Conservation (phyloP, 495 filamentous ascomycete species). For the Beverwykella pulmonaria region DNA sequence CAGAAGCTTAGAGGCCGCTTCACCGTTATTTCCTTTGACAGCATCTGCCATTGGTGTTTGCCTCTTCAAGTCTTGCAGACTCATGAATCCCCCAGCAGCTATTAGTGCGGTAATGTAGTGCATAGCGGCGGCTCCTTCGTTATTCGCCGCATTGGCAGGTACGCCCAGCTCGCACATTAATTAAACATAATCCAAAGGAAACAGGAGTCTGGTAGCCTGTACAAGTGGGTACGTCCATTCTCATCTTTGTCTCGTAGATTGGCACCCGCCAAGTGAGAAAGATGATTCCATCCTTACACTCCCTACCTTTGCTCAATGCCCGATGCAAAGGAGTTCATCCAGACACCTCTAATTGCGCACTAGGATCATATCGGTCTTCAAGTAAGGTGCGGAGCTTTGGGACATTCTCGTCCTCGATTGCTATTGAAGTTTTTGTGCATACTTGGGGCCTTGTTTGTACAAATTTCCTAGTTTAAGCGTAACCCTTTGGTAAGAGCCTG, state of each 20-base stretch:
- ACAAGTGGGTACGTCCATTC: neutral
- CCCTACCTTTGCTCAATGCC: no score
- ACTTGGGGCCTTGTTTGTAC: neutral
- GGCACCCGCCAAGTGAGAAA: no score
- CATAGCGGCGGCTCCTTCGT: neutral
- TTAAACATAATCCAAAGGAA: neutral
- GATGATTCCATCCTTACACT: no score
- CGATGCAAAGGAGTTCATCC: no score
- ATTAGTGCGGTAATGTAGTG: neutral
- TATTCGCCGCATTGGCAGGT: neutral
- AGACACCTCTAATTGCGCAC: no score
- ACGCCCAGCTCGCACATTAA: neutral
- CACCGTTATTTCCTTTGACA: no score
- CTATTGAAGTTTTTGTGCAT: neutral
- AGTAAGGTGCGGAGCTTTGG: no score
- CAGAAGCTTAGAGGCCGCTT: no score
- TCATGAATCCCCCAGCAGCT: neutral
- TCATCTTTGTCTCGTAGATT: no score
- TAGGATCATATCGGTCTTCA: no score
- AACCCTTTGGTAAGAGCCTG: neutral
- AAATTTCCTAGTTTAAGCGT: neutral
- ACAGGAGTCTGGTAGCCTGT: neutral
- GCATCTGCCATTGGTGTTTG: no score
- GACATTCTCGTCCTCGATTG: neutral
- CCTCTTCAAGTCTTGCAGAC: no score